phyloP scores from a whole-genome alignment of 306 rosid species.

The Ammopiptanthus mongolicus region DNA sequence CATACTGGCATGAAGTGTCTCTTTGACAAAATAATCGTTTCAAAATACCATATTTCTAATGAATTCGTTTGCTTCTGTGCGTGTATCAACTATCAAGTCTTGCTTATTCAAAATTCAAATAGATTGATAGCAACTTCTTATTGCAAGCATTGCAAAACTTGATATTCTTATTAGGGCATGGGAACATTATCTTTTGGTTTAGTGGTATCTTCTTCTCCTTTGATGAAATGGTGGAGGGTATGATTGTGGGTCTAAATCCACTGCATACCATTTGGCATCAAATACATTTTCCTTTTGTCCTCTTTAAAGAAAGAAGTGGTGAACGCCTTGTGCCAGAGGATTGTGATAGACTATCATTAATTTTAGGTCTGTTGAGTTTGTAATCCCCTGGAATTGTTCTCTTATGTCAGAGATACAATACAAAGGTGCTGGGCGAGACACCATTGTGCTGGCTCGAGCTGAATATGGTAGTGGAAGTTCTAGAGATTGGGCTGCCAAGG shows the following conservation, averaged over 20 bases:
- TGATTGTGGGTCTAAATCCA: neutral
- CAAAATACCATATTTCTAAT: neutral
- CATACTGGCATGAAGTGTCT: neutral
- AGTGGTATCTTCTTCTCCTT: neutral
- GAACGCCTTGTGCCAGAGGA: neutral
- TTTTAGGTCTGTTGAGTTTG: slow-evolving; percentile 2
- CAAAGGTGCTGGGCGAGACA: slow-evolving; percentile 66
- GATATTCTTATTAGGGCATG: neutral
- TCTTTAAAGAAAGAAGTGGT: neutral
- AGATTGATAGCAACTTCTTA: neutral
- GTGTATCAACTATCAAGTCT: neutral
- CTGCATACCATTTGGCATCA: neutral
- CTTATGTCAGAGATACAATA: slow-evolving; percentile 61
- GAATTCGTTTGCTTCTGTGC: neutral
- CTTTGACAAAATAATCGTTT: neutral
- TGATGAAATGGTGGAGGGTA: neutral
- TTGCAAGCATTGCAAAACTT: neutral
- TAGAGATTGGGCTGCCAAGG: slow-evolving; percentile 97
- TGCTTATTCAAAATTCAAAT: neutral
- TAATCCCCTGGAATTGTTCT: slow-evolving; percentile 15
- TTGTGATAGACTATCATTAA: neutral
- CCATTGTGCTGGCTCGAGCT: slow-evolving; percentile 83
- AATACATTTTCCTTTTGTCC: neutral
- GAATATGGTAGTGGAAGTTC: slow-evolving; percentile 97
- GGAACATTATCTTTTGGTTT: neutral